Evolutionary conservation across 2,329 filamentous ascomycete genomes (phyloP).

Genomic region (Helotiales sp.): DNA sequence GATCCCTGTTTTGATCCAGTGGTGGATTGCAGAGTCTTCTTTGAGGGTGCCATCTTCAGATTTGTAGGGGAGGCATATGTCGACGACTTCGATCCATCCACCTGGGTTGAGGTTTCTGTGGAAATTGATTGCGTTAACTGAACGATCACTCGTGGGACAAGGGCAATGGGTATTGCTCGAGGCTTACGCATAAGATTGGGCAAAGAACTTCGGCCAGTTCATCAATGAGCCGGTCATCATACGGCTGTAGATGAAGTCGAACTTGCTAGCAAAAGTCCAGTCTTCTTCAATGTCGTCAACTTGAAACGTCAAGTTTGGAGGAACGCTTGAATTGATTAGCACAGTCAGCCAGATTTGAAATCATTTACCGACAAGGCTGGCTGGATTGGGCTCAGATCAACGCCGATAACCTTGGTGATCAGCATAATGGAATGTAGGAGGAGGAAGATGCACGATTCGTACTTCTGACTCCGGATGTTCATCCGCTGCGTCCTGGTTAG

Average conservation of each 20-base stretch:
- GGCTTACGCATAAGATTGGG: conserved; percentile 12
- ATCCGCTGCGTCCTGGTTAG: conserved; percentile 8
- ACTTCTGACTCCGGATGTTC: conserved; percentile 34
- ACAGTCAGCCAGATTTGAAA: neutral
- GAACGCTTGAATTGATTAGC: neutral
- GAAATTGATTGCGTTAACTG: too few relatives aligned
- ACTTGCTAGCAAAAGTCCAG: conserved; percentile 53
- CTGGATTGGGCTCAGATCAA: conserved; percentile 39
- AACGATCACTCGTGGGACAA: too few relatives aligned
- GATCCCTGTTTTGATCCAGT: conserved; percentile 37
- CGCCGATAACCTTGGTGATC: conserved; percentile 29
- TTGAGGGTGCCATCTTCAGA: conserved; percentile 4
- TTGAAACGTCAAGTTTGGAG: conserved; percentile 54
- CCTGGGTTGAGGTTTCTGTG: neutral
- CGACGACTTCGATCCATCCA: neutral
- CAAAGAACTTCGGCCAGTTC: conserved; percentile 27
- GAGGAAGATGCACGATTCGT: neutral
- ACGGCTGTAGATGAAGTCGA: conserved; percentile 63
- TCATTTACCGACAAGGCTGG: neutral
- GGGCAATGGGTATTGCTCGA: too few relatives aligned
- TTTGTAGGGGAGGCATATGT: neutral
- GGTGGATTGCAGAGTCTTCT: conserved; percentile 37
- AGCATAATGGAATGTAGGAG: neutral
- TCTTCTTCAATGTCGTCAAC: conserved; percentile 64
- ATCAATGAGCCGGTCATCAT: conserved; percentile 29